Conservation (phyloP, 352 stramenopile genomes). For the Pythium aquatile region DNA sequence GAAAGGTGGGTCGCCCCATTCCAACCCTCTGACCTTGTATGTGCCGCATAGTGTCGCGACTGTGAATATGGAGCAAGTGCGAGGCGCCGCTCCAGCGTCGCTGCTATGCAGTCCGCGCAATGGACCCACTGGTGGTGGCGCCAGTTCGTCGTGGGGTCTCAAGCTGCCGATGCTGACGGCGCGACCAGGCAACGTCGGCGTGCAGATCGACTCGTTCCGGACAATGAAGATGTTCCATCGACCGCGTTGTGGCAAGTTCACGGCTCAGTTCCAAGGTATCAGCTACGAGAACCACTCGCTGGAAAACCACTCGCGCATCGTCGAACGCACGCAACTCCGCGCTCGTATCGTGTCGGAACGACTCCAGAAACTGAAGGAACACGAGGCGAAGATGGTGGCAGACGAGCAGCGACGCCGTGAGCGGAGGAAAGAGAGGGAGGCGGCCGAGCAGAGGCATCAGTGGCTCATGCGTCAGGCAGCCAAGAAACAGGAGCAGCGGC, state of each 20-base stretch:
- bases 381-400: conserved; percentile 42
- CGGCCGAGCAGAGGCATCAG: conserved; percentile 38
- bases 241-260: conserved; percentile 63
- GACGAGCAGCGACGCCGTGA: conserved; percentile 40
- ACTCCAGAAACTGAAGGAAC: conserved; percentile 41
- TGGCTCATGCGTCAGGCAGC: conserved; percentile 49
- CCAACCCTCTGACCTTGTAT: background rate
- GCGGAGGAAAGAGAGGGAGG: conserved; percentile 41
- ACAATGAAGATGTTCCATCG: conserved; percentile 55
- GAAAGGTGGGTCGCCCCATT: background rate
- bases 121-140: background rate
- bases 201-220: conserved; percentile 75
- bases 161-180: conserved; percentile 56
- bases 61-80: conserved; percentile 28
- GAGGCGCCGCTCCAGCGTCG: conserved; percentile 9
- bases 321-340: conserved; percentile 52
- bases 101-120: background rate
- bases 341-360: conserved; percentile 44
- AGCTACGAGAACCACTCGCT: conserved; percentile 68
- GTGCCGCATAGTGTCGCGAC: conserved; percentile 2
- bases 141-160: background rate
- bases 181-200: conserved; percentile 67
- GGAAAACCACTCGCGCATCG: conserved; percentile 64
- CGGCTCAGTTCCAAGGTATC: conserved; percentile 59
- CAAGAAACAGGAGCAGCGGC: conserved; percentile 46